Evolutionary conservation across 306 rosid species (phyloP), one percentile per base, ranked within the genome.

Genomic region (Cucurbita ficifolia): DNA sequence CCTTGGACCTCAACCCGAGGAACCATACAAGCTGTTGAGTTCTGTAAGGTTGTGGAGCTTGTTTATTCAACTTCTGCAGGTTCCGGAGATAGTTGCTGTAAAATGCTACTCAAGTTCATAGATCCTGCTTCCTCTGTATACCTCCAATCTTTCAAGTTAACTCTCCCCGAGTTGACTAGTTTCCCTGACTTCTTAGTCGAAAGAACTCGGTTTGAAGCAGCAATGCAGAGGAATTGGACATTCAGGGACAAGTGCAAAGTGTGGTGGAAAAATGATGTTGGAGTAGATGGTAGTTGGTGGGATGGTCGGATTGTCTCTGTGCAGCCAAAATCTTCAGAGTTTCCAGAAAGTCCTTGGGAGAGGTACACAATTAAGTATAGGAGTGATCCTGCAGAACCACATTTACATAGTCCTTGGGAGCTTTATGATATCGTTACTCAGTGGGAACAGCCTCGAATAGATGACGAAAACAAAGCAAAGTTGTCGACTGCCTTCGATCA

Each of bases 31-130:
- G 96, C 89, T 60, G 93, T 89, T 24, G 99, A 95, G 82, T 88
- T 80, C 77, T 91, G 97, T 82, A 85, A 74, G 77, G 89, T 89
- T 79, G 79, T 79, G 80, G 82, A 63, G 73, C 92, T 95, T 0
- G 91, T 83, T 81, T 95, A 95, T 79, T 84, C 97, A 75, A 82
- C 88, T 62, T 81, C 83, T 77, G 82, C 96, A 11, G 98, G 98
- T 51, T 95, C 97, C 77, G 99, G 99, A 68, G 99, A 91, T 81
- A 87, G 99, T 86, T 89, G 99, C 92, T 95, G 99, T 82, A 95
- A 91, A 86, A 83, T 95, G 93, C 76, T 78, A 18, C 92, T 95
- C 71, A 81, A 84, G 77, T 95, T 91, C 83, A 82, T 88, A 51
- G 96, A 95, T 83, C 89, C 87, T 36, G 21, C 76, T 79, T 91